Evolutionary conservation across 805 yeast genomes (phyloP), one percentile per base, ranked within the genome.

Genomic region (Candida nonsorbophila): DNA sequence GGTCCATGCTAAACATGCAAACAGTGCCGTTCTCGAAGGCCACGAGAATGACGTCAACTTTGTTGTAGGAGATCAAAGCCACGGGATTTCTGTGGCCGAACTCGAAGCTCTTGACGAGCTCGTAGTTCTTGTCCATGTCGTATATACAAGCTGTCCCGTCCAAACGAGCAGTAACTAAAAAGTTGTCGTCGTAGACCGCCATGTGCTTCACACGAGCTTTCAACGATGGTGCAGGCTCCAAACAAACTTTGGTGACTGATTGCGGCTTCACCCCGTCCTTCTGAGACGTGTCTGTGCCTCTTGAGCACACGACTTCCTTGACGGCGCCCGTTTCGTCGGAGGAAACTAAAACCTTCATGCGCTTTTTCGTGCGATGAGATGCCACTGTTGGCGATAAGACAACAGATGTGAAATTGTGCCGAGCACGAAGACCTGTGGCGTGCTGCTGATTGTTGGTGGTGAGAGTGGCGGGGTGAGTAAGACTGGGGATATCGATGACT

Each of bases 221-320:
- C 27, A 62, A 51, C 1, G 49, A 42, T 21, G 51, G 32, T 16
- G 40, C 26, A 13, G 58, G 58, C 16, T 44, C 51, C 6, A 42
- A 42, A 27, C 67, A 55, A 29, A 65, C 62, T 14, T 68, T 58
- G 25, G 58, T 64, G 8, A 79, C 62, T 13, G 72, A 56, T 28
- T 62, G 67, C 1, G 94, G 94, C 47, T 79, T 84, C 8, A 61
- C 54, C 0, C 81, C 80, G 19, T 72, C 71, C 45, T 79, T 77
- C 23, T 67, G 62, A 5, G 95, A 82, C 3, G 95, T 86, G 45
- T 88, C 94, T 0, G 90, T 79, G 0, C 88, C 90, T 29, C 68
- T 59, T 12, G 59, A 50, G 42, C 86, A 85, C 4, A 67, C 46
- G 6, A 84, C 59, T 47, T 79, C 86, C 41, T 80, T 81, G 30